Evolutionary conservation across 1,139 yeast species (phyloP).

Genomic region (Barnettozyma hawaiiensis): DNA sequence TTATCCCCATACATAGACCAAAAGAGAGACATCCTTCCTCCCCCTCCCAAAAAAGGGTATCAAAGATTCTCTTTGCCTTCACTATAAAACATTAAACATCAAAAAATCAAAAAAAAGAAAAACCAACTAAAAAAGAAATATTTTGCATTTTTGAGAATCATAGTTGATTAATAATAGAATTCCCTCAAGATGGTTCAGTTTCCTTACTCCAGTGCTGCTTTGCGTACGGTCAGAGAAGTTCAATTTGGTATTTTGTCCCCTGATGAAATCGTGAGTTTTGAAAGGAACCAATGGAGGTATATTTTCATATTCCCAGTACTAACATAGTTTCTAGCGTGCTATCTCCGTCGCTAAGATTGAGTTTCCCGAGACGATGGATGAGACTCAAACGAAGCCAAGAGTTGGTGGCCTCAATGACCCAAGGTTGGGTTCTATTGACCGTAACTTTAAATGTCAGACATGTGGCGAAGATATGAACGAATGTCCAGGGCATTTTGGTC

Average conservation of each 20-base stretch:
- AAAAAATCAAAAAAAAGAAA: conserved; percentile 4
- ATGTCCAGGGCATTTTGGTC: conserved; percentile 99
- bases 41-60: not conserved
- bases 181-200: conserved; percentile 39
- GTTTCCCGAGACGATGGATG: conserved; percentile 98
- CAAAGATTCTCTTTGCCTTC: conserved; percentile 2
- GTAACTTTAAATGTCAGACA: conserved; percentile 96
- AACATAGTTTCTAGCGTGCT: conserved; percentile 50
- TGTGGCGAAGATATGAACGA: conserved; percentile 99
- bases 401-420: conserved; percentile 98
- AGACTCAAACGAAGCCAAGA: conserved; percentile 88
- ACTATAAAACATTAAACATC: conserved; percentile 2
- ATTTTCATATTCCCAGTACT: conserved; percentile 13
- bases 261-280: conserved; percentile 66
- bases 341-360: conserved; percentile 96
- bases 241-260: conserved; percentile 98
- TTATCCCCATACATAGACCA: not conserved
- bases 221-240: conserved; percentile 94
- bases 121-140: too few relatives aligned
- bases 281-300: not conserved
- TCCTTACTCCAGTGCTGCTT: conserved; percentile 96
- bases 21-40: too few relatives aligned
- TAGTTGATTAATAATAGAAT: conserved; percentile 1
- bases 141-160: conserved; percentile 2
- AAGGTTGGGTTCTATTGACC: conserved; percentile 92